Base-by-base conservation (phyloP, 345 rosid species). In the Lenwebbia sp. region DNA sequence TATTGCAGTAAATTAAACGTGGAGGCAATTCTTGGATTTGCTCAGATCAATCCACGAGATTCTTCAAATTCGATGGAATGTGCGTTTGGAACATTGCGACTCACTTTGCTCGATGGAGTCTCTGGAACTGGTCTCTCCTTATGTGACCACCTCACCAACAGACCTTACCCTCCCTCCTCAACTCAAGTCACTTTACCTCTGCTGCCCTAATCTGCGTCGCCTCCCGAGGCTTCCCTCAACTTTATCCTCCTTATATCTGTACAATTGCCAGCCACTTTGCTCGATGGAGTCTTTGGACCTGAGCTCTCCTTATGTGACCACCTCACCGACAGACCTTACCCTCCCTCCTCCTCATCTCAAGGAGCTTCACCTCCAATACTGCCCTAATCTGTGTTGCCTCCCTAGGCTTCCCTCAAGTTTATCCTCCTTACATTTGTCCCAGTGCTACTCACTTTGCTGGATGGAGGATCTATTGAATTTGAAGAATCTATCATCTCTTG, bases 361-460 rank as follows among this genome's bases (percentile, higher is more conserved):
- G 11, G 2, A 1, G 1, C 11, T 54, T 8, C 4, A 7, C 26
- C 57, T 54, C 26, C n/a, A n/a, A n/a, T 0, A 0, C 26, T 22
- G 26, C 11, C 9, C 26, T 22, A 54, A 54, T 22, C 57, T 54
- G 10, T 26, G 26, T 22, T 1, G 2, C 26, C 57, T 22, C 4
- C 25, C 57, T 11, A 22, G 57, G 26, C 57, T 54, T 54, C 26
- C 25, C 11, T 54, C 57, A 7, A 54, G 11, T 54, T 54, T 54
- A 54, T 54, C 57, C 26, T 22, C 26, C 57, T 54, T 54, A 22
- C 2, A 1, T 22, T 54, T 54, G 26, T 3, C 0, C 26, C 0
- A 22, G 3, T 54, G 57, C 26, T 2, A 54, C 4, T 54, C 57
- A 22, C 57, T 54, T 54, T 3, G 10, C 57, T 54, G 26, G 4